Percentiles rank a stretch among this genome's conserved stretches.
phyloP scores from a whole-genome alignment of 768 basidiomycete species.

The Lactarius tabidus region DNA sequence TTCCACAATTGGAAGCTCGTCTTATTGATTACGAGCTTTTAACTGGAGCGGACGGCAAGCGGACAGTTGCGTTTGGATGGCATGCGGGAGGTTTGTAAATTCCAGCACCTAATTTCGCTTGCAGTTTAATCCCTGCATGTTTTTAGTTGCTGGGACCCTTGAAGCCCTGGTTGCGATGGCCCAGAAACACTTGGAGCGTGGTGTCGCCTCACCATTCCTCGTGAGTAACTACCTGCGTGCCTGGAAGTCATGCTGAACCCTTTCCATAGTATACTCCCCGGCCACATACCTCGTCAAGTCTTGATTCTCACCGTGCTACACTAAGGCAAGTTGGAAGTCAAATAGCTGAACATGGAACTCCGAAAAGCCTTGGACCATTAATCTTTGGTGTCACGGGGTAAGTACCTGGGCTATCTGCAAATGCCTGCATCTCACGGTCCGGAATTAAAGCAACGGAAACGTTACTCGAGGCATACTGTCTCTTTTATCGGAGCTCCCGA shows the following conservation, averaged over 20 bases:
- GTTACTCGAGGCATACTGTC: constrained; percentile 75
- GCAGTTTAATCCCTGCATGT: background rate
- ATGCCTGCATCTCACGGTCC: constrained; percentile 10
- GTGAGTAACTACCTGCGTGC: constrained; percentile 40
- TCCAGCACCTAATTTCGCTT: background rate
- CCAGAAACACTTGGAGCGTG: constrained; percentile 70
- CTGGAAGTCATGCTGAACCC: background rate
- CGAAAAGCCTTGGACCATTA: constrained; percentile 65
- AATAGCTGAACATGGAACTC: constrained; percentile 55
- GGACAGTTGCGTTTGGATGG: constrained; percentile 89
- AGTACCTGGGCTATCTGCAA: constrained; percentile 18
- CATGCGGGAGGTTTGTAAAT: constrained; percentile 73
- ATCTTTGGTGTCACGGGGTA: constrained; percentile 84
- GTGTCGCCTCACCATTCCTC: constrained; percentile 79
- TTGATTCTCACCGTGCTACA: constrained; percentile 50
- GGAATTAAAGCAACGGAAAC: constrained; percentile 59
- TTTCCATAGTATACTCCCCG: constrained; percentile 65
- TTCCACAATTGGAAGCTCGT: constrained; percentile 37
- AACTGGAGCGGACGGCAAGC: constrained; percentile 54
- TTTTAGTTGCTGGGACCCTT: constrained; percentile 75
- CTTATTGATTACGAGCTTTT: constrained; percentile 87
- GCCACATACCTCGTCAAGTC: constrained; percentile 66
- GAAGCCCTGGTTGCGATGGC: constrained; percentile 79
- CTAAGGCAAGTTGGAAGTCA: constrained; percentile 54
- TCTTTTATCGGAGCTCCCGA: constrained; percentile 67